Conservation (phyloP, 768 basidiomycete species). For the Cytidiella melzeri region DNA sequence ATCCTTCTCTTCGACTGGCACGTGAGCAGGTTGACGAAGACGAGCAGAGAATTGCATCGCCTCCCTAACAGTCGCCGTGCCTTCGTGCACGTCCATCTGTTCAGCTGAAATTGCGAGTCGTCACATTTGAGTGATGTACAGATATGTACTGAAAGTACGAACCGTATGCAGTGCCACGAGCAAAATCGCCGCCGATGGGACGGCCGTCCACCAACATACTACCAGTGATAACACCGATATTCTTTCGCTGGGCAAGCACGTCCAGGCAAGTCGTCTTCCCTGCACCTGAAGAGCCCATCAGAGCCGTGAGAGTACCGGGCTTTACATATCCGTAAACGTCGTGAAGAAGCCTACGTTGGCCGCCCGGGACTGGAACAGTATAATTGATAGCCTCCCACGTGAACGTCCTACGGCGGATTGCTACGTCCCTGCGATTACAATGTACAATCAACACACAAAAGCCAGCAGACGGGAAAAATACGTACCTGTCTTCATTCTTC, state of each 20-base stretch:
- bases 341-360: slow-evolving; percentile 57
- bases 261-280: slow-evolving; percentile 75
- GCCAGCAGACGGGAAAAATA: neutral
- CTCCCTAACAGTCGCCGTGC: slow-evolving; percentile 77
- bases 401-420: slow-evolving; percentile 45
- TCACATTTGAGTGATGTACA: slow-evolving; percentile 18
- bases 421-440: neutral
- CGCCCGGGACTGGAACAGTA: slow-evolving; percentile 60
- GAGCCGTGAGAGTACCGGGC: slow-evolving; percentile 81
- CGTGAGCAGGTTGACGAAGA: slow-evolving; percentile 66
- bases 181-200: slow-evolving; percentile 50
- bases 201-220: slow-evolving; percentile 62
- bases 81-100: slow-evolving; percentile 84
- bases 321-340: slow-evolving; percentile 77
- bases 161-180: slow-evolving; percentile 75
- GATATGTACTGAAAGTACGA: slow-evolving; percentile 27
- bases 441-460: neutral
- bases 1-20: slow-evolving; percentile 69
- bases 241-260: slow-evolving; percentile 69
- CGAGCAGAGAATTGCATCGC: slow-evolving; percentile 83
- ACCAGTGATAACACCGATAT: slow-evolving; percentile 60
- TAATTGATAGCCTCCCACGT: slow-evolving; percentile 83
- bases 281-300: slow-evolving; percentile 85
- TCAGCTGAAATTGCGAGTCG: slow-evolving; percentile 41
- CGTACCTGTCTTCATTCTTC: no score